Evolutionary conservation across 169 alveolate species (phyloP).

Genomic region (Theileria sp.): DNA sequence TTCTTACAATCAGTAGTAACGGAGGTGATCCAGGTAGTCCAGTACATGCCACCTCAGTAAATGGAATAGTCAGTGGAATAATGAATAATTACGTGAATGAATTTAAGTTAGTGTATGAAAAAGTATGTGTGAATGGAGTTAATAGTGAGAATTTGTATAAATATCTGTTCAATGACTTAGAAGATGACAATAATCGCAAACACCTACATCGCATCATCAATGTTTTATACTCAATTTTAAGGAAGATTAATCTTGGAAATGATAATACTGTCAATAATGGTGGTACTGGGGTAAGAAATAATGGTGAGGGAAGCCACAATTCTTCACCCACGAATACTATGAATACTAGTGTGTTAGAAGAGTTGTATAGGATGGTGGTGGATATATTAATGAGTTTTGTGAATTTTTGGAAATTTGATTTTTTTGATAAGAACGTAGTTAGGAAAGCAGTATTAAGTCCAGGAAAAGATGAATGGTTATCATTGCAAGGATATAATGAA

Average conservation of each 20-base stretch:
- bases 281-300: background rate
- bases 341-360: background rate
- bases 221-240: conserved; percentile 34
- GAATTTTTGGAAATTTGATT: conserved; percentile 49
- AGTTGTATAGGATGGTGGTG: conserved; percentile 33
- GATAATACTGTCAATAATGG: background rate
- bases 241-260: conserved; percentile 10
- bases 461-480: conserved; percentile 66
- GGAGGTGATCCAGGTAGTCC: conserved; percentile 20
- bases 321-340: background rate
- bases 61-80: background rate
- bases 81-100: background rate
- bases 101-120: background rate
- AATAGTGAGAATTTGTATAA: conserved; percentile 10
- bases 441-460: conserved; percentile 64
- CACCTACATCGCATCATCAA: conserved; percentile 44
- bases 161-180: background rate
- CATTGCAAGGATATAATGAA: conserved; percentile 62
- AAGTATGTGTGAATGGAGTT: background rate
- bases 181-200: conserved; percentile 1
- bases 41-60: background rate
- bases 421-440: conserved; percentile 22
- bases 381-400: conserved; percentile 28
- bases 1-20: conserved; percentile 33
- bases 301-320: background rate